Percentiles rank a stretch among this genome's conserved stretches.
Conservation (phyloP, 2,329 filamentous ascomycete species). For the Tolypocladium tundrense region DNA sequence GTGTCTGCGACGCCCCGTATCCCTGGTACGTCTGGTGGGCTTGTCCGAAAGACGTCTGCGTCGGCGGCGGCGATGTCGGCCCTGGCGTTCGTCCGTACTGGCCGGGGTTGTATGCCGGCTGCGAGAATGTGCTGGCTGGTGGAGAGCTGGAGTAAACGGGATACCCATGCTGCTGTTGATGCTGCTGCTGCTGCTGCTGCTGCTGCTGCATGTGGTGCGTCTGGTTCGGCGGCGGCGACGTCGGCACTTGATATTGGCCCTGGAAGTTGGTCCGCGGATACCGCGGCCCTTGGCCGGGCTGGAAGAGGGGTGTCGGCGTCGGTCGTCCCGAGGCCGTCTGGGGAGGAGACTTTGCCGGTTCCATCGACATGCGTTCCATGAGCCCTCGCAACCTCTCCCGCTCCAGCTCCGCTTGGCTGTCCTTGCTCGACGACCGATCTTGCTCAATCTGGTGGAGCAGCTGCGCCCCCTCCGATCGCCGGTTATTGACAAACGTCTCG, state of each 20-base stretch:
- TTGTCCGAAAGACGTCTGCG: conserved; percentile 39
- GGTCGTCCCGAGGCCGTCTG: conserved; percentile 13
- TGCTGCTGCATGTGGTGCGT: conserved; percentile 29
- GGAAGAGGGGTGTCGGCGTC: conserved; percentile 37
- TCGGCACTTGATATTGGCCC: conserved; percentile 50
- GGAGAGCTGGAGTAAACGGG: conserved; percentile 30
- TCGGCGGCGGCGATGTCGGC: conserved; percentile 52
- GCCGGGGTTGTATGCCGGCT: conserved; percentile 47
- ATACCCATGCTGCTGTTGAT: conserved; percentile 27
- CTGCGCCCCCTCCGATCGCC: conserved; percentile 81
- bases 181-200: conserved; percentile 13
- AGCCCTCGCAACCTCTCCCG: conserved; percentile 77
- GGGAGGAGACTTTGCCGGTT: conserved; percentile 37
- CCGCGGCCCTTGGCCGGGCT: conserved; percentile 31
- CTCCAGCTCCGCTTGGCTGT: conserved; percentile 63
- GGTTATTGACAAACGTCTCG: conserved; percentile 92
- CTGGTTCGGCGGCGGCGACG: conserved; percentile 42
- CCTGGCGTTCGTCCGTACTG: conserved; percentile 48
- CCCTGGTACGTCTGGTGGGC: conserved; percentile 29
- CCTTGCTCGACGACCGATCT: conserved; percentile 53
- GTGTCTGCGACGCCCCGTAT: conserved; percentile 20
- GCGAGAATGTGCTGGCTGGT: conserved; percentile 34
- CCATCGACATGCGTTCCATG: conserved; percentile 94
- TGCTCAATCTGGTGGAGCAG: conserved; percentile 82
- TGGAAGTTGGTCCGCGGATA: conserved; percentile 46